Evolutionary conservation across 2,329 filamentous ascomycete genomes (phyloP), one percentile per base, ranked within the genome.

Genomic region (Cladosporium phlei): DNA sequence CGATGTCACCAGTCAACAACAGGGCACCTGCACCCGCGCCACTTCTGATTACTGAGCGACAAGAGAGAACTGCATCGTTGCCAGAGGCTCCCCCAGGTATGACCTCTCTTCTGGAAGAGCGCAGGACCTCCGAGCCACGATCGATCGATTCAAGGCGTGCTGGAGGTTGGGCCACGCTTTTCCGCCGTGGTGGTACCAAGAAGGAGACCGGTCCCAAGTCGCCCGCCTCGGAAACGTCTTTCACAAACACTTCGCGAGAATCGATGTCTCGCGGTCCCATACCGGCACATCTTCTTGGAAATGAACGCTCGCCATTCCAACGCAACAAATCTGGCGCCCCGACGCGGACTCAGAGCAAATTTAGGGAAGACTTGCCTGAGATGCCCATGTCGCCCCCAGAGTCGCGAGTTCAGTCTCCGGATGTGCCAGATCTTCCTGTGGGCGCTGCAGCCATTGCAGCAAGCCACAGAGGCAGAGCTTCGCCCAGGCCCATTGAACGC

Each of bases 361-460:
- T 97, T 70, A 80, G 86, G 38, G 91, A 97, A 69, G 89, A 96
- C 60, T 75, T 96, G 10, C 90, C 89, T 3, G 91, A 96, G 61
- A 77, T 88, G 42, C 86, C 88, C 2, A 67, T 90, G 10, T 93
- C 89, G n/a, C 88, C 88, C 8, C 87, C 89, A 7, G 85, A 88
- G 52, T 94, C 89, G 1, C 78, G 86, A 20, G 71, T 90, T 20
- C 85, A 88, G 52, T 90, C 88, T 1, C 87, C 87, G 1, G 86
- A 89, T 56, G 77, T 74, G 9, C 78, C 80, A 11, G 53, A 63
- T 4, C 57, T 55, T 4, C 58, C 61, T n/a, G 58, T 59, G 4
- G 67, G 66, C 42, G 65, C 67, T 1, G 68, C 72, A 29, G 65
- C 68, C 27, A 44, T 37, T 25, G 46, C 46, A 20, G 46, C 46